Evolutionary conservation across 23 red algal species (phyloP).

Genomic region (Gracilaria gracilis): DNA sequence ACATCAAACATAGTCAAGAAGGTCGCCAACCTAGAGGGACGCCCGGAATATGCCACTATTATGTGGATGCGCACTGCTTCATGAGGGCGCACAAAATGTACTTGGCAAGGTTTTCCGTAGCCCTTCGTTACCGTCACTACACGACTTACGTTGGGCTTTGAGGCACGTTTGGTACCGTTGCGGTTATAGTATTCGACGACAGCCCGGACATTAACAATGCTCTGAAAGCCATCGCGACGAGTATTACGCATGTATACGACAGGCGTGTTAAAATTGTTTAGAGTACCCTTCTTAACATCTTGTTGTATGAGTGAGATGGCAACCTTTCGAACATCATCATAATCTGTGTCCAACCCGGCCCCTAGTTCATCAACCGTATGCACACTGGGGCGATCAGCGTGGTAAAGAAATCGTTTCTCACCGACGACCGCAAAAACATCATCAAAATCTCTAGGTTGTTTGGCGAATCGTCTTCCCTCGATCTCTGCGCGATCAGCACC

Average conservation of each 20-base stretch:
- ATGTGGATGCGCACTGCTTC: constrained; percentile 60
- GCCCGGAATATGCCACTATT: constrained; percentile 43
- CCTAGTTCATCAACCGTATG: constrained; percentile 61
- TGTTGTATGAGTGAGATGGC: constrained; percentile 50
- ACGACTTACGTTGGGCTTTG: constrained; percentile 22
- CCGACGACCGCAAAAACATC: constrained; percentile 49
- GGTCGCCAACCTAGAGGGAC: constrained; percentile 45
- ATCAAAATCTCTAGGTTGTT: constrained; percentile 69
- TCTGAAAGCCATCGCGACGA: constrained; percentile 42
- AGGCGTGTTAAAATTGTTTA: constrained; percentile 30
- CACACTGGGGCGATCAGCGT: constrained; percentile 56
- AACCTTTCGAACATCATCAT: constrained; percentile 51
- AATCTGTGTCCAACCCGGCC: constrained; percentile 43
- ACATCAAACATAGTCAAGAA: constrained; percentile 52
- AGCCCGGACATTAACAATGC: constrained; percentile 53
- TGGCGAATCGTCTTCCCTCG: constrained; percentile 36
- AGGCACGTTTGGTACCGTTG: constrained; percentile 14
- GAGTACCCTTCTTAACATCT: constrained; percentile 26
- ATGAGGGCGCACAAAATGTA: constrained; percentile 44
- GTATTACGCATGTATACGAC: constrained; percentile 64
- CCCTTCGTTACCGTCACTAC: constrained; percentile 58
- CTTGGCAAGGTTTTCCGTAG: constrained; percentile 55
- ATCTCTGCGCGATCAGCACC: constrained; percentile 60
- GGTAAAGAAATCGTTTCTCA: constrained; percentile 51
- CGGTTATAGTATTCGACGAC: background rate